Evolutionary conservation across 495 filamentous ascomycete species (phyloP).

Genomic region (Barbatosphaeria neglecta): DNA sequence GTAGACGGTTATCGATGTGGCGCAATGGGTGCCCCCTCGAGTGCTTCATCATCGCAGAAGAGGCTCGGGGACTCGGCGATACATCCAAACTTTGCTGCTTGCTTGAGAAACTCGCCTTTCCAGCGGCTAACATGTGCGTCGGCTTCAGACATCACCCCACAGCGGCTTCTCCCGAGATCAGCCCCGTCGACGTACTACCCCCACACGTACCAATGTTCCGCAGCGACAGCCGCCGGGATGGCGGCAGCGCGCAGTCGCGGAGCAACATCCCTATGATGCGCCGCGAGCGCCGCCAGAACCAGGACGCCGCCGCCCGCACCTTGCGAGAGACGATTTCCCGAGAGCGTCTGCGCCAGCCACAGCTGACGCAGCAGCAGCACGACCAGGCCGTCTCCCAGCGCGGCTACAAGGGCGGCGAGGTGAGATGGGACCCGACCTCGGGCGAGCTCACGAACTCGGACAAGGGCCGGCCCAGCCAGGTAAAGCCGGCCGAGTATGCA

Average conservation of each 20-base stretch:
- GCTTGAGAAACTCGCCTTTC: not conserved
- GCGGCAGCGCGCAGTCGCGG: constrained; percentile 8
- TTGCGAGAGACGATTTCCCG: constrained; percentile 20
- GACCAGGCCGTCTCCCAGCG: constrained; percentile 15
- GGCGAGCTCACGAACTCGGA: constrained; percentile 35
- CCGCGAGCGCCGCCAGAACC: constrained; percentile 32
- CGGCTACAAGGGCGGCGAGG: not conserved
- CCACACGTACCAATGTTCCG: not conserved
- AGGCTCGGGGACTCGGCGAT: not conserved
- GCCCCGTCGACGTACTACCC: constrained; percentile 3
- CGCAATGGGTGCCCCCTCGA: no score
- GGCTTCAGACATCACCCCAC: not conserved
- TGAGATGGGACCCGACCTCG: constrained; percentile 35
- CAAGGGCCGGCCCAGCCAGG: constrained; percentile 32
- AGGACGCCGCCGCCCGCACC: constrained; percentile 19
- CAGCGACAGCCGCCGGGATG: constrained; percentile 2
- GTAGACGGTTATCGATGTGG: no score
- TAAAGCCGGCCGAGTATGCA: constrained; percentile 32
- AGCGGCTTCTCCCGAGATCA: constrained; percentile 1
- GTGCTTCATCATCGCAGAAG: no score
- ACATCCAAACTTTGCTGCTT: not conserved
- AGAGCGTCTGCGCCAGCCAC: constrained; percentile 14
- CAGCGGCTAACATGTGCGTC: constrained; percentile 10
- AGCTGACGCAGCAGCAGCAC: constrained; percentile 13
- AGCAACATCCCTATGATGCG: constrained; percentile 40